A percentile compares a stretch with the other conserved stretches of the same genome.
Conservation (phyloP, 805 yeast species). For the Barnettozyma sp. region DNA sequence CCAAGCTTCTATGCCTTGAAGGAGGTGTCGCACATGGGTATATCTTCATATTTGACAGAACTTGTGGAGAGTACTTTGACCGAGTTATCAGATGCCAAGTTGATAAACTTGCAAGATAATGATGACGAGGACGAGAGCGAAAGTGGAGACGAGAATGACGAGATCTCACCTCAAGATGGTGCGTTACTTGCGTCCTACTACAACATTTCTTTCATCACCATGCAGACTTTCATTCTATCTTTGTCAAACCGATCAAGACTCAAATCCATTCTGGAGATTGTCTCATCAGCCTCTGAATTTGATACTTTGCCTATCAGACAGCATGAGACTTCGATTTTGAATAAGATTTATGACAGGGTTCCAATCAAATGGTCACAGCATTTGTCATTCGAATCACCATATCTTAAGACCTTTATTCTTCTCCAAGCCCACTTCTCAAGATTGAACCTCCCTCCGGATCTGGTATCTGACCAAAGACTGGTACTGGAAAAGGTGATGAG, state of each 20-base stretch:
- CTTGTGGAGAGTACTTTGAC: constrained; percentile 63
- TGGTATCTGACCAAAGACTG: constrained; percentile 46
- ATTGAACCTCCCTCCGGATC: constrained; percentile 51
- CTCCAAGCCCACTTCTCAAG: constrained; percentile 80
- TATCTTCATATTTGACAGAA: constrained; percentile 80
- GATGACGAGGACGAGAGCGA: constrained; percentile 31
- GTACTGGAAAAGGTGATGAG: constrained; percentile 45
- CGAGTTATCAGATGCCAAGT: constrained; percentile 52
- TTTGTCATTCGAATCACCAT: constrained; percentile 38
- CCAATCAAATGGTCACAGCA: constrained; percentile 51
- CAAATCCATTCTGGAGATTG: constrained; percentile 53
- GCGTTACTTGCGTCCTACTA: constrained; percentile 73
- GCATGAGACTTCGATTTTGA: constrained; percentile 46
- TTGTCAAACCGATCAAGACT: constrained; percentile 51
- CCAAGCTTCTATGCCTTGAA: constrained; percentile 85
- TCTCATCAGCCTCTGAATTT: constrained; percentile 67
- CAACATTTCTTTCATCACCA: constrained; percentile 55
- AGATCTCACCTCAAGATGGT: constrained; percentile 55
- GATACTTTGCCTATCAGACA: constrained; percentile 57
- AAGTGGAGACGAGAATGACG: constrained; percentile 24
- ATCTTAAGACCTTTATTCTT: constrained; percentile 64
- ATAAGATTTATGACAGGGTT: constrained; percentile 45
- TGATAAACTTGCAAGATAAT: constrained; percentile 51
- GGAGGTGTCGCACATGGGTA: constrained; percentile 55
- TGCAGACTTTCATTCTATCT: constrained; percentile 50